phyloP scores from a whole-genome alignment of 1,284 basidiomycete genomes.

The Ceratobasidium sp. region DNA sequence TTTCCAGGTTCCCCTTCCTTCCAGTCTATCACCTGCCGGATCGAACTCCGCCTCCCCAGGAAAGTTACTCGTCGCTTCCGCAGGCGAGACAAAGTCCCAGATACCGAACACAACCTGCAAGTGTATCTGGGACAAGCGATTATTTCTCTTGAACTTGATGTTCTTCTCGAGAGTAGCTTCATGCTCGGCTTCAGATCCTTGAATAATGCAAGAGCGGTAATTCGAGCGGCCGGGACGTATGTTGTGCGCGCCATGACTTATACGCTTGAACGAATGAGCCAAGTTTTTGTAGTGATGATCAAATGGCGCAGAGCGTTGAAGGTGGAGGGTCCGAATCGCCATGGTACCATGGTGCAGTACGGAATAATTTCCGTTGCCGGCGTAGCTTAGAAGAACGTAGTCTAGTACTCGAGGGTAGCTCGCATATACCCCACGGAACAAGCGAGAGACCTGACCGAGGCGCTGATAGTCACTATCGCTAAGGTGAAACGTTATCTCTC shows the following conservation, averaged over 20 bases:
- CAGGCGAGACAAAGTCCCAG: too few species aligned
- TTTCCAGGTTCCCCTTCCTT: too few species aligned
- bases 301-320: neutral
- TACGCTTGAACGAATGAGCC: neutral
- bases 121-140: too few species aligned
- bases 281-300: neutral
- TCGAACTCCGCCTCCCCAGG: too few species aligned
- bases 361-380: neutral
- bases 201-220: too few species aligned
- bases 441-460: neutral
- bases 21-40: too few species aligned
- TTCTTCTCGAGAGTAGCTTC: too few species aligned
- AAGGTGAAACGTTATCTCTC: neutral
- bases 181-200: too few species aligned
- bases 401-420: neutral
- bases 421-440: conserved; percentile 5
- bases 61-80: too few species aligned
- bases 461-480: neutral
- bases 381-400: neutral
- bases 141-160: too few species aligned
- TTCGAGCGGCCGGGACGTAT: neutral
- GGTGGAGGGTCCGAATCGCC: neutral
- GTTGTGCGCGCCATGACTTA: neutral
- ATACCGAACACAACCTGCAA: too few species aligned
- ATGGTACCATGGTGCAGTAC: neutral